These are phyloP conservation scores for Brassica cretica DNA, from an alignment of 345 rosid species.

Conservation along the genomic window DNA sequence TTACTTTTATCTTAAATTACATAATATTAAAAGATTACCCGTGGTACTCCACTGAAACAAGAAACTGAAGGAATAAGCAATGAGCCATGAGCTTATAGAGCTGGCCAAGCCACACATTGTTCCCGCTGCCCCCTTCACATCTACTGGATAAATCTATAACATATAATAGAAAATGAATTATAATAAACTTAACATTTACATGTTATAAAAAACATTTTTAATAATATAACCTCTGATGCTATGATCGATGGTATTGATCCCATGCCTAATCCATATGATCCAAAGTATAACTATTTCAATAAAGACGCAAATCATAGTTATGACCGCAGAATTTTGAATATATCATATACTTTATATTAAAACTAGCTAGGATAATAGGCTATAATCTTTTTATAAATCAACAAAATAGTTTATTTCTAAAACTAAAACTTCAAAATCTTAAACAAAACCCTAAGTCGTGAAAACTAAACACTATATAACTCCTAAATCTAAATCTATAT, in stretches of 20 bases:
- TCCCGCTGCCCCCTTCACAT: conserved; percentile 59
- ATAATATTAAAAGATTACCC: conserved; percentile 25
- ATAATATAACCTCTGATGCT: conserved; percentile 44
- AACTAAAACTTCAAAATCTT: not conserved
- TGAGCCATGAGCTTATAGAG: conserved; percentile 54
- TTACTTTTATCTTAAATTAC: not conserved
- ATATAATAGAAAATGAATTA: not conserved
- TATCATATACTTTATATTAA: not conserved
- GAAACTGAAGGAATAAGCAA: conserved; percentile 48
- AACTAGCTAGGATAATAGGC: not conserved
- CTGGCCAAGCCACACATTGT: conserved; percentile 49
- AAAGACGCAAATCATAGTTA: not conserved
- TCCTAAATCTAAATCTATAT: not conserved
- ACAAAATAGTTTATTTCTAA: not conserved
- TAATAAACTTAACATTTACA: not conserved
- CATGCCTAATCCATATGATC: conserved; percentile 51
- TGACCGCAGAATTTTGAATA: not conserved
- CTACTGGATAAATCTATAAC: conserved; percentile 52
- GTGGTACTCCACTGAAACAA: conserved; percentile 58
- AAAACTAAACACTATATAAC: not conserved
- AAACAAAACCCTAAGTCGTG: not conserved
- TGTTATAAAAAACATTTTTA: not conserved
- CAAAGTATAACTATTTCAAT: conserved; percentile 35
- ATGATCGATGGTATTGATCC: conserved; percentile 51
- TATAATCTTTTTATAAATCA: not conserved